These are phyloP conservation scores for Zarea fungicola DNA, from an alignment of 2,329 filamentous ascomycete species.

Conservation along the genomic window DNA sequence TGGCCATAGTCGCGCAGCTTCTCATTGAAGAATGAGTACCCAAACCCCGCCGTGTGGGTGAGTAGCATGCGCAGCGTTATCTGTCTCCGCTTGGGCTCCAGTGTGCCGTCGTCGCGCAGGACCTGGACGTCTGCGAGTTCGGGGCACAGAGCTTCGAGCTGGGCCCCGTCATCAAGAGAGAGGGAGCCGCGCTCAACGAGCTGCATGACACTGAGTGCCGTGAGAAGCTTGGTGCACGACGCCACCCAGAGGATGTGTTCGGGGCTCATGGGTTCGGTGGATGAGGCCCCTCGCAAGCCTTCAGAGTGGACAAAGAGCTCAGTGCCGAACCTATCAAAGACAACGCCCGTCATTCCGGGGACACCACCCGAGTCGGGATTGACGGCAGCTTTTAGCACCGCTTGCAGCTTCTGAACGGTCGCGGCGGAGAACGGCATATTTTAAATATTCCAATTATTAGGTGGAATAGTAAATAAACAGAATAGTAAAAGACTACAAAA, in stretches of 20 bases:
- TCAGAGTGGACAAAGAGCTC: constrained; percentile 40
- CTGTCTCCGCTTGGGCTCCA: constrained; percentile 38
- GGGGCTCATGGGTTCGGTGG: constrained; percentile 48
- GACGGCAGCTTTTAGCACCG: background rate
- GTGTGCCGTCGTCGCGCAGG: constrained; percentile 31
- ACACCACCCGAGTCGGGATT: background rate
- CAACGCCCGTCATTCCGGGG: constrained; percentile 7
- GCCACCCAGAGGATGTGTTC: constrained; percentile 58
- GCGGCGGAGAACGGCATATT: constrained; percentile 1
- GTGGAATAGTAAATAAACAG: constrained; percentile 35
- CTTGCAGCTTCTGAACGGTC: background rate
- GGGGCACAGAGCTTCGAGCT: constrained; percentile 42
- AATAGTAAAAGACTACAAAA: constrained; percentile 16
- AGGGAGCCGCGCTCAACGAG: constrained; percentile 48
- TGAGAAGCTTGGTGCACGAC: constrained; percentile 53
- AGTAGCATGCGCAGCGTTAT: constrained; percentile 56
- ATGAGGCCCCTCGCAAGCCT: constrained; percentile 39
- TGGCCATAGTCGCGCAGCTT: constrained; percentile 40
- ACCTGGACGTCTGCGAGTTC: constrained; percentile 45
- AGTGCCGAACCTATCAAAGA: constrained; percentile 6
- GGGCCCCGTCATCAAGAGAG: constrained; percentile 41
- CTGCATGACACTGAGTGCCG: constrained; percentile 50
- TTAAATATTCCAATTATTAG: background rate
- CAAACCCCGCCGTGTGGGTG: constrained; percentile 51
- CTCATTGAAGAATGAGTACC: constrained; percentile 51